Evolutionary conservation across 2,329 filamentous ascomycete genomes (phyloP), one percentile per base, ranked within the genome.

Genomic region (Botryotinia globosa): DNA sequence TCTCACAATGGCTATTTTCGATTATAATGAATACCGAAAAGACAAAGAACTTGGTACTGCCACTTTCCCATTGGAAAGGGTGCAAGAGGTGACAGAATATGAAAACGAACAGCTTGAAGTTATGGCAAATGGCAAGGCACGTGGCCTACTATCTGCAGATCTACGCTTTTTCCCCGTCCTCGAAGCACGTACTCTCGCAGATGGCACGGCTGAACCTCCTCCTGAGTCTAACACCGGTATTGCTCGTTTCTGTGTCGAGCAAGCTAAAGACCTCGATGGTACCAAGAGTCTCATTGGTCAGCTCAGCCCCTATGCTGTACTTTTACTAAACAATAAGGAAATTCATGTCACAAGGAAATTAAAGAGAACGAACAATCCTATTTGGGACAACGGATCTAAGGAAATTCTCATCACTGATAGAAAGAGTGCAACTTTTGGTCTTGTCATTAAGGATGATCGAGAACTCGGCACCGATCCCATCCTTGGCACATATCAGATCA

Each of bases 321-420:
- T 99, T 68, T 87, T 98, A 62, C 88, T 99, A 77, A 99, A 99
- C 79, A 92, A 94, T 75, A 97, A 96, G 83, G 92, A 97, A 80
- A 88, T 98, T 7, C 94, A 97, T 78, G 87, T 90, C 72, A 97
- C 94, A 70, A 93, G 94, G 83, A 97, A 94, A 82, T 87, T 98
- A 78, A 99, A 98, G 87, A 91, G 95, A 74, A 98, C 94, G 74
- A 99, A 99, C 84, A 96, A 97, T 78, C 96, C 96, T 12, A 94
- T 99, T 78, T 99, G 94, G 91, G 91, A 95, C 71, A 92, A 98
- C 80, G 93, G 93, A 10, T 92, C 90, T 77, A 97, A 97, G 83
- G 96, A 99, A 80, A 90, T 99, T 77, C 89, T 99, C 74, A 95
- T 99, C 80, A 98, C 94, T 0, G 94, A 99, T 81, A 91, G 93